Base-by-base conservation (phyloP, 164 flowering plant species). In the Kingdonia uniflora region DNA sequence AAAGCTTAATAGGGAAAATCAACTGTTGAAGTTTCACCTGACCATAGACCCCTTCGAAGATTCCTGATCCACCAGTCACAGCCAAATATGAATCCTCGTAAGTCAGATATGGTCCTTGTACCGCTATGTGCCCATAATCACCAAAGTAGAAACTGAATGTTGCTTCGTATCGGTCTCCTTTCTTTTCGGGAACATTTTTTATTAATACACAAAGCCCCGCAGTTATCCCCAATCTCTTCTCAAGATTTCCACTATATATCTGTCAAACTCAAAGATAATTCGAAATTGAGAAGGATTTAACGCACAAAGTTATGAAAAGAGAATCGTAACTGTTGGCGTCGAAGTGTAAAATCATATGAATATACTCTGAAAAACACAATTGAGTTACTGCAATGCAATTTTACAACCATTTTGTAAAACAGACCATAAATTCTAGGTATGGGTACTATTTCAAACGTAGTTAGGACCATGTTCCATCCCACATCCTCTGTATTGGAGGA, bases 71-170 rank as follows among this genome's bases (percentile, higher is more conserved):
- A 14, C 91, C 87, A 0, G 87, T 81, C n/a, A 84, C 79, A 0
- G 85, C 81, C 48, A 79, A 49, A 46, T 50, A 68, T 19, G 91
- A 71, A 51, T 84, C 87, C 57, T 77, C 70, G 41, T 81, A 77
- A 6, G 85, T 84, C 51, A 79, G 54, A 45, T 81, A 84, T 20
- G 80, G 53, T 6, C 91, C 91, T 46, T 84, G 87, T 2, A 84
- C 85, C 6, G 91, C 22, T 5, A 84, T 47, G 73, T 81, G 85
- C 13, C 91, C 91, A 62, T 79, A 79, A 37, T 79, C 81, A 0
- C 91, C 91, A 35, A 84, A 79, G 81, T 84, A 68, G 63, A 84
- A 79, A 70, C 87, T 81, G 77, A 67, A 81, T 2, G 66, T 76
- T 5, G 91, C 87, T 61, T 84, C 87, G 61, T 77, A 84, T 11